A percentile compares a stretch with the other conserved stretches of the same genome.
These are phyloP conservation scores for Candida tropicalis DNA, from an alignment of 1,139 yeast species.

Conservation along the genomic window DNA sequence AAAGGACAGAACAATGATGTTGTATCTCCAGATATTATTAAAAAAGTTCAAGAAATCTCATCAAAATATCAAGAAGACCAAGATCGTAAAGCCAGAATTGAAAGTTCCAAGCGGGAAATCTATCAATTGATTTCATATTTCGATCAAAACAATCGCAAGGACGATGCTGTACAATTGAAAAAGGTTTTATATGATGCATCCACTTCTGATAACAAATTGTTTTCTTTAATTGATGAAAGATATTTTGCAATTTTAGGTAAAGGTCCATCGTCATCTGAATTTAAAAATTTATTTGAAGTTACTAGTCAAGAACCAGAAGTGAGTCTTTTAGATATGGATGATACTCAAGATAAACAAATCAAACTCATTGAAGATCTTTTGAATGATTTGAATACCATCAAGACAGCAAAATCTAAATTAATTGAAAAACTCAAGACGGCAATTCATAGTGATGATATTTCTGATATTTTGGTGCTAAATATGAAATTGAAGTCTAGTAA, in stretches of 20 bases:
- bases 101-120: conserved; percentile 41
- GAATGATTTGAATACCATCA: conserved; percentile 46
- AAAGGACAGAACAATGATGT: conserved; percentile 7
- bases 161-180: conserved; percentile 59
- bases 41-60: conserved; percentile 32
- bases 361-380: conserved; percentile 49
- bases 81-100: conserved; percentile 26
- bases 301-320: conserved; percentile 27
- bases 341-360: conserved; percentile 33
- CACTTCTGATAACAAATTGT: conserved; percentile 62
- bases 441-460: conserved; percentile 84
- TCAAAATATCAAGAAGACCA: conserved; percentile 25
- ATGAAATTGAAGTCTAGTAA: conserved; percentile 56
- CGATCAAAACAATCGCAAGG: conserved; percentile 40
- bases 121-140: conserved; percentile 38
- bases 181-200: conserved; percentile 71
- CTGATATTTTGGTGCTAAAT: conserved; percentile 72
- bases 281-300: conserved; percentile 31
- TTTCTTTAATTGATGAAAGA: conserved; percentile 31
- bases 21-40: conserved; percentile 21
- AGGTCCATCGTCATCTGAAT: conserved; percentile 37
- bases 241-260: conserved; percentile 34
- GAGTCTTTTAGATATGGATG: conserved; percentile 68
- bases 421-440: conserved; percentile 67
- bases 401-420: conserved; percentile 62